Evolutionary conservation across 2,329 filamentous ascomycete genomes (phyloP), one percentile per base, ranked within the genome.

Genomic region (Talaromyces amestolkiae): DNA sequence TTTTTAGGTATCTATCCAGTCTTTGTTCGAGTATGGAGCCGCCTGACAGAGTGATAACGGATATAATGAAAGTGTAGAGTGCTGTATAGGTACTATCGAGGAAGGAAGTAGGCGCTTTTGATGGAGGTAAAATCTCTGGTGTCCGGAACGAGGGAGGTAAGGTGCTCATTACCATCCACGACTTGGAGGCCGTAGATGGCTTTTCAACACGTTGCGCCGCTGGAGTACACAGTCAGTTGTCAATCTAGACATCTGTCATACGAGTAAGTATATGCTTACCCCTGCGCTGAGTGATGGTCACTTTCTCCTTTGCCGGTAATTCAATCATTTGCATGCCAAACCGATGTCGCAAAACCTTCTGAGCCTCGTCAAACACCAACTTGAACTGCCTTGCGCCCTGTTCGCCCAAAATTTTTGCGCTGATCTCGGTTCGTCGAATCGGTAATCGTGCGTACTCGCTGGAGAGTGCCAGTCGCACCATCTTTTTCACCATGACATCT

Each of bases 271-370:
- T 43, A 63, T 73, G 22, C 80, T 67, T 79, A 89, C 90, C 91
- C 83, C 91, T 89, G 71, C 92, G 87, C 74, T 96, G 91, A 66
- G 87, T 88, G 39, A 97, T 79, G 0, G 92, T 92, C 58, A 91
- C 85, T 77, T 93, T 96, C 73, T 97, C 94, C 72, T 86, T 86
- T 1, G 85, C 82, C 0, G 95, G 93, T 59, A 98, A 82, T 78
- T 97, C 93, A 3, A 87, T 84, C 83, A 99, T 86, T 75, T 93
- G 86, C 93, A 98, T 97, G n/a, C 95, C 95, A 78, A 97, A 98
- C 1, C 89, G 84, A 1, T 80, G 80, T 58, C 84, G 82, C 43
- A 99, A 81, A 69, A 91, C 86, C 39, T 81, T 78, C 76, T 99
- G 94, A 49, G 94, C 92, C 47, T 85, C 82, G 0, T 86, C 85